A percentile compares a stretch with the other conserved stretches of the same genome.
Conservation (phyloP, 176 grass and related monocot species). For the Areca catechu region DNA sequence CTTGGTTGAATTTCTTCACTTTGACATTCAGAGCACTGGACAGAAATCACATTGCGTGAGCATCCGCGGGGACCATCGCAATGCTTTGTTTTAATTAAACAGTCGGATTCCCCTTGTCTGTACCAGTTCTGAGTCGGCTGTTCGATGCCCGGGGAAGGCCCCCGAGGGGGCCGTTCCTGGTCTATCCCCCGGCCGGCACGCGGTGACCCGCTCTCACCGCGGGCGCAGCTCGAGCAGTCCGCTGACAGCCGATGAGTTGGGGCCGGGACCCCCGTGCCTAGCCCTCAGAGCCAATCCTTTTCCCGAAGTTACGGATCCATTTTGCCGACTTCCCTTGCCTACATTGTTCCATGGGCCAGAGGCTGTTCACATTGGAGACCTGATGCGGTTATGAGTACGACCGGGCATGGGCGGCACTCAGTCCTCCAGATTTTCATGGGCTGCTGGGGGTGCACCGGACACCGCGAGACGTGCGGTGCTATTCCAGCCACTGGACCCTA, state of each 20-base stretch:
- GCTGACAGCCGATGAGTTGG: too few species aligned
- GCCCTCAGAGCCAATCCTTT: conserved; percentile 52
- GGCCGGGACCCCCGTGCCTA: conserved; percentile 37
- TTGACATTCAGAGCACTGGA: too few species aligned
- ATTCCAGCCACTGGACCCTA: too few species aligned
- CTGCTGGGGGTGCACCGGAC: too few species aligned
- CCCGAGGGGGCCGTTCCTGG: too few species aligned
- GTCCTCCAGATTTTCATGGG: conserved; percentile 50
- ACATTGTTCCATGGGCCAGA: conserved; percentile 43
- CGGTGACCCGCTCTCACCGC: too few species aligned
- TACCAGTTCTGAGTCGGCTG: conserved; percentile 36
- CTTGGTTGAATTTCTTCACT: conserved; percentile 51
- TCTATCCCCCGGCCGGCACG: too few species aligned
- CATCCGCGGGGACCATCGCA: conserved; percentile 38
- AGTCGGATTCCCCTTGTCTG: conserved; percentile 39
- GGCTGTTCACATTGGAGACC: conserved; percentile 47
- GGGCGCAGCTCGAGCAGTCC: too few species aligned
- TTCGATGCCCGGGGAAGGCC: conserved; percentile 30
- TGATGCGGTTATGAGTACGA: conserved; percentile 53
- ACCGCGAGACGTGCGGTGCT: too few species aligned
- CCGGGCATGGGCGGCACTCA: conserved; percentile 11
- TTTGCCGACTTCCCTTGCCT: conserved; percentile 43
- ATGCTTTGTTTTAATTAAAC: conserved; percentile 47
- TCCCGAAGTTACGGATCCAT: conserved; percentile 43
- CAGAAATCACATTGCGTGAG: too few species aligned